A percentile compares a stretch with the other conserved stretches of the same genome.
Evolutionary conservation across 2,329 filamentous ascomycete species (phyloP).

Genomic region (Pestalotiopsis sp.): DNA sequence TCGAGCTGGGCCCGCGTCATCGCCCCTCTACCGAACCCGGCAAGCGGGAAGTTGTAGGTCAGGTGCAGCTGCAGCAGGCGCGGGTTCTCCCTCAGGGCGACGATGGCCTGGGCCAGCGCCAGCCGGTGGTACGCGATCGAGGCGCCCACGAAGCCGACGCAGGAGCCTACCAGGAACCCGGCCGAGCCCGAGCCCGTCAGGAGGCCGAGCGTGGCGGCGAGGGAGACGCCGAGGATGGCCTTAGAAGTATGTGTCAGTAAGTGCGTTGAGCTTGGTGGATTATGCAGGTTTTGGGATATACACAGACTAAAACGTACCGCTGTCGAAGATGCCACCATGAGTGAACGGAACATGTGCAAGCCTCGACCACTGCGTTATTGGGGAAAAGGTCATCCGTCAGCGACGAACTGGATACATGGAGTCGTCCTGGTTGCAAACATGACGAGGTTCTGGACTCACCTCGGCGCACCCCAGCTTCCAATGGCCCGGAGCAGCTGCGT

Average conservation of each 20-base stretch:
- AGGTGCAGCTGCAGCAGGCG: not conserved
- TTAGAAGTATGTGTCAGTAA: not conserved
- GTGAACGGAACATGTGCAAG: not conserved
- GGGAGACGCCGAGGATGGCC: not conserved
- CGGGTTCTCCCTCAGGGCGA: not conserved
- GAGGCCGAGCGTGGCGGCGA: constrained; percentile 1
- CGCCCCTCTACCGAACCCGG: constrained; percentile 16
- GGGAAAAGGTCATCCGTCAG: not conserved
- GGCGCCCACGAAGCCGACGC: constrained; percentile 6
- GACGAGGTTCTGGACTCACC: not conserved
- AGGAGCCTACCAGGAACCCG: constrained; percentile 6
- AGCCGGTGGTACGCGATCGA: not conserved
- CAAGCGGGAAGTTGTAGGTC: constrained; percentile 2
- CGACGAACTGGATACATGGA: not conserved
- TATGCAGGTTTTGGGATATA: not conserved
- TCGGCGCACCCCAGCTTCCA: constrained; percentile 2
- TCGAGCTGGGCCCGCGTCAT: constrained; percentile 15
- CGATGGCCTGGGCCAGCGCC: not conserved
- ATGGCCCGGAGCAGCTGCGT: constrained; percentile 2
- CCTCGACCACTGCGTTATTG: not conserved
- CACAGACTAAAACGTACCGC: not conserved
- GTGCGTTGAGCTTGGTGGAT: no score
- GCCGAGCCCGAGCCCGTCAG: constrained; percentile 1
- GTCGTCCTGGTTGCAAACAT: not conserved
- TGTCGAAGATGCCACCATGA: constrained; percentile 8